Base-by-base conservation (phyloP, 805 yeast genomes). In the Wickerhamiella azyma region DNA sequence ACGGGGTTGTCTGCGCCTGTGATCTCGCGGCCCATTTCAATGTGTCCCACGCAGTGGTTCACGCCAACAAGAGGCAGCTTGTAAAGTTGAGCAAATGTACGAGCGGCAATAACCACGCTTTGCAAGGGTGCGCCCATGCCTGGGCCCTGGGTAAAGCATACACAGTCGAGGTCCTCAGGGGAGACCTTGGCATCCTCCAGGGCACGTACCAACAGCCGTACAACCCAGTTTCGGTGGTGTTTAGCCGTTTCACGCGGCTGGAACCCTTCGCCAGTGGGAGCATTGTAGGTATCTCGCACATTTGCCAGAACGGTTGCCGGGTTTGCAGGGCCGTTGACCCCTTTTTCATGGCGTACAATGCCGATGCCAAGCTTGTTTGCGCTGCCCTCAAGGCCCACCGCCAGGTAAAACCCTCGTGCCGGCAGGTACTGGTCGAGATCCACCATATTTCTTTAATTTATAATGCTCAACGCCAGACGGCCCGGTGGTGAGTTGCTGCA, bases 41-140 rank as follows among this genome's bases (percentile, higher is more conserved):
- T 92, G 63, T 92, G 99, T 1, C 98, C 99, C 32, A 92, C 77
- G 64, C 99, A 92, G 63, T 92, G 98, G 58, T 92, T 92, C 3
- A 92, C 98, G 0, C 97, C 97, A 7, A 92, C 80, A 28, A 92
- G 62, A 0, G 98, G 97, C 18, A 82, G 65, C 2, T 74, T 60
- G 94, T 94, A 85, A 53, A 89, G 59, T 54, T 81, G 77, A 8
- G 85, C 69, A 33, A 88, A 65, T 0, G 96, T 79, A 58, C 99
- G 69, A 1, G 98, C 97, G 1, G 94, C 94, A 41, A 92, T 71
- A 2, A 81, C 97, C 35, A 86, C 96, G 47, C 89, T 77, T 55
- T 92, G 94, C 45, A 92, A 66, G 0, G 99, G 99, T 0, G 97
- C 97, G 2, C 99, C 99, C 97, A 92, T 92, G 1, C 99, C 99